Evolutionary conservation across 805 yeast genomes (phyloP).

Genomic region (Candida pseudoglaebosa): DNA sequence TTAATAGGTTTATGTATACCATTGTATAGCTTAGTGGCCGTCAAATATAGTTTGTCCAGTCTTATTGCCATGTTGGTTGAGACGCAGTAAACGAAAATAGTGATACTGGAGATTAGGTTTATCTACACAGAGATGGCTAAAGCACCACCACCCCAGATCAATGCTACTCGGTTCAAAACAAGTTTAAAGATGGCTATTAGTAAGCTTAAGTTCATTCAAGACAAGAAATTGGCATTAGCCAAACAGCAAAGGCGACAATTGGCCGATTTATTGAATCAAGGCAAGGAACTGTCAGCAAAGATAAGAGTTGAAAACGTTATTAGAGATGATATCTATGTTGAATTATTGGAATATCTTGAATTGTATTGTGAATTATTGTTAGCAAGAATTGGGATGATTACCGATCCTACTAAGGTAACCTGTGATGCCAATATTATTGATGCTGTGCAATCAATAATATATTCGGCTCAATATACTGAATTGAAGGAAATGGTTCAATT

Average conservation of each 20-base stretch:
- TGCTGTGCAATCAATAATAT: constrained; percentile 68
- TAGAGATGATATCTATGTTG: constrained; percentile 76
- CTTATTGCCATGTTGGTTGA: too few species aligned
- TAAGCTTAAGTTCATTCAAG: constrained; percentile 66
- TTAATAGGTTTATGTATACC: too few species aligned
- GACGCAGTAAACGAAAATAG: background rate
- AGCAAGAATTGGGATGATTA: constrained; percentile 67
- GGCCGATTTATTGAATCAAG: constrained; percentile 65
- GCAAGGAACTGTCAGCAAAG: constrained; percentile 78
- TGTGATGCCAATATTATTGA: constrained; percentile 66
- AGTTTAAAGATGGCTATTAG: constrained; percentile 65
- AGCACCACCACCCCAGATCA: constrained; percentile 24
- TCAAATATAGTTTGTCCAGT: too few species aligned
- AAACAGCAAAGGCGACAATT: constrained; percentile 67
- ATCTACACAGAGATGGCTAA: constrained; percentile 9
- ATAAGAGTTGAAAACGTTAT: constrained; percentile 82
- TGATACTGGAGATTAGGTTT: background rate
- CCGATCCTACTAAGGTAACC: constrained; percentile 34
- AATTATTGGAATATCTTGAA: constrained; percentile 73
- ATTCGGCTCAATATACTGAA: constrained; percentile 68
- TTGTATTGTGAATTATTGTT: constrained; percentile 75
- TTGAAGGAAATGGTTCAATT: constrained; percentile 64
- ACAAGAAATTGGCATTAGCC: constrained; percentile 68
- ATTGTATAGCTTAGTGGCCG: too few species aligned
- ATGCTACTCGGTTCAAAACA: constrained; percentile 35